phyloP scores from a whole-genome alignment of 805 yeast species.

The Starmerella apis region DNA sequence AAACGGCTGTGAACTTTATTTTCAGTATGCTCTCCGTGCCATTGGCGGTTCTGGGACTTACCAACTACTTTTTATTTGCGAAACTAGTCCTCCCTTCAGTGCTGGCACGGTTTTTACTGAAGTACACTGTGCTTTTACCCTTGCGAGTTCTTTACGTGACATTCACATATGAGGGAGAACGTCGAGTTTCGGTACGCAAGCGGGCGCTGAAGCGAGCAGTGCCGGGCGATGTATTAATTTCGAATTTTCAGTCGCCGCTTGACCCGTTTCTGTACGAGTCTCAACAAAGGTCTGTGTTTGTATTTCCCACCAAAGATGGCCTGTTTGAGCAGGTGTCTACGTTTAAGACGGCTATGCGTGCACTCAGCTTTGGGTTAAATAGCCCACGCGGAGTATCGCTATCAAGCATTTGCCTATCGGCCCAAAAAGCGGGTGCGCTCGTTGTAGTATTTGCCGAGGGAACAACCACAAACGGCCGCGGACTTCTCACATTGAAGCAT shows the following conservation, averaged over 20 bases:
- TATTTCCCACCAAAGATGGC: constrained; percentile 37
- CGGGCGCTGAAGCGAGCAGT: constrained; percentile 24
- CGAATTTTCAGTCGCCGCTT: constrained; percentile 50
- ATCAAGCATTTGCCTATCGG: constrained; percentile 20
- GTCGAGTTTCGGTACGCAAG: constrained; percentile 33
- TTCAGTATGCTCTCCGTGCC: constrained; percentile 77
- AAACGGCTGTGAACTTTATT: constrained; percentile 36
- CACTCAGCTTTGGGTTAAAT: constrained; percentile 14
- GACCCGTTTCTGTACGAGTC: constrained; percentile 38
- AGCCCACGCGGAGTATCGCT: constrained; percentile 12
- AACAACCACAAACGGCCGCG: constrained; percentile 73
- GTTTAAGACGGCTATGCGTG: constrained; percentile 17
- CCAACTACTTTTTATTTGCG: constrained; percentile 12
- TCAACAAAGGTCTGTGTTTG: constrained; percentile 25
- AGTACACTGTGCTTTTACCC: constrained; percentile 12
- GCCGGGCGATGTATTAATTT: constrained; percentile 43
- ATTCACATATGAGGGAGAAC: constrained; percentile 42
- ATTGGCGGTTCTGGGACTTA: constrained; percentile 60
- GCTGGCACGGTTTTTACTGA: constrained; percentile 12
- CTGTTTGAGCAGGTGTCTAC: constrained; percentile 22
- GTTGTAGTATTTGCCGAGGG: constrained; percentile 66
- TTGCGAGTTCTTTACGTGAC: constrained; percentile 23
- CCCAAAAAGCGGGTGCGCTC: constrained; percentile 34
- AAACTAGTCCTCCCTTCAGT: constrained; percentile 12
- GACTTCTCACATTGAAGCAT: constrained; percentile 48